Evolutionary conservation across 257 asterid genomes (phyloP).

Genomic region (Lavandula angustifolia): DNA sequence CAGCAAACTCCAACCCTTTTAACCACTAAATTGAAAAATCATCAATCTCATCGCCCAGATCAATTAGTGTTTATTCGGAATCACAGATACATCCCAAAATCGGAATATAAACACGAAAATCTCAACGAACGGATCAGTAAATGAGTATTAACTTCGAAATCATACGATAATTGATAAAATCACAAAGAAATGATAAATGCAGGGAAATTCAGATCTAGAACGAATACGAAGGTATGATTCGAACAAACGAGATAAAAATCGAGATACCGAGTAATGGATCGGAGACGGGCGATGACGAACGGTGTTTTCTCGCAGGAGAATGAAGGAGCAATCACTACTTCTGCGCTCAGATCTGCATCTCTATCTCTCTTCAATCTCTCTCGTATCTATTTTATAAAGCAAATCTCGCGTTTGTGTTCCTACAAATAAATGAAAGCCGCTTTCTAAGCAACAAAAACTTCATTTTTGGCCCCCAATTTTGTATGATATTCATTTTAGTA

Average conservation of each 20-base stretch:
- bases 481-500: constrained; percentile 4
- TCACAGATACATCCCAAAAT: constrained; percentile 17
- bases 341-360: constrained; percentile 37
- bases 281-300: constrained; percentile 25
- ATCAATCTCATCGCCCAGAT: constrained; percentile 29
- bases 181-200: not conserved
- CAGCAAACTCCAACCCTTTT: constrained; percentile 9
- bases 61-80: constrained; percentile 11
- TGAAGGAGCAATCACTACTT: constrained; percentile 18
- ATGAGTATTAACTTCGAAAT: constrained; percentile 1
- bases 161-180: not conserved
- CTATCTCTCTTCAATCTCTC: constrained; percentile 11
- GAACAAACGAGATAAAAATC: constrained; percentile 15
- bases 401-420: constrained; percentile 9
- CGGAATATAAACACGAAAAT: not conserved
- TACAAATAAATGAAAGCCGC: not conserved
- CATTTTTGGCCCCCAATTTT: constrained; percentile 8
- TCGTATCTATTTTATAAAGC: constrained; percentile 9
- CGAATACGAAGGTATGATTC: not conserved
- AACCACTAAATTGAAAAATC: constrained; percentile 19
- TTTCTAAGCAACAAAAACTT: not conserved
- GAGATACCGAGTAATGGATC: constrained; percentile 23
- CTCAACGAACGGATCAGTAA: constrained; percentile 12
- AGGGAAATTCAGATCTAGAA: constrained; percentile 35
- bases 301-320: constrained; percentile 11